Evolutionary conservation across 805 yeast species (phyloP), one percentile per base, ranked within the genome.

Genomic region (Scheffersomyces coipomensis): DNA sequence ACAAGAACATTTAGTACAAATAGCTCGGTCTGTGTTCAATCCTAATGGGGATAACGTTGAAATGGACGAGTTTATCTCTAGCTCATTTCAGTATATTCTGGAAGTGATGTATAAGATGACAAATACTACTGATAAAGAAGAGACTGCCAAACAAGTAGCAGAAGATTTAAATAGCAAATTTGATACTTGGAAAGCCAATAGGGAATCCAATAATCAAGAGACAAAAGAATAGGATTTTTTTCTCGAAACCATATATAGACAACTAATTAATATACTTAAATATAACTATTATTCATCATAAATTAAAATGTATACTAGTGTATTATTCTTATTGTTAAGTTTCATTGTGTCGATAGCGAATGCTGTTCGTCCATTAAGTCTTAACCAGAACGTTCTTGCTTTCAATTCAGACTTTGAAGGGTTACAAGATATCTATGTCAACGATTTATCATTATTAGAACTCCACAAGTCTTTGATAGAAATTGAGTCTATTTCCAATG

Each of bases 81-180:
- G 45, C 26, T 46, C 65, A 2, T 56, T 59, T 38, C 40, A 45
- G 18, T 65, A 66, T 42, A 47, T 68, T 19, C 50, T 42, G 40
- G 43, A 45, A 2, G 55, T 53, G 15, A 47, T 58, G 33, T 29
- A 50, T 26, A 61, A 60, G 38, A 59, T 66, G 62, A 44, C 56
- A n/a, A 52, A 49, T 2, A 42, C 67, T 3, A 48, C 48, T n/a
- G 64, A 67, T 41, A 61, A 51, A 29, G 65, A 66, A 17, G 53
- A 51, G 12, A 54, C 70, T 1, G 58, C 68, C 4, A 42, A 58
- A 22, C 68, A 63, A 29, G 59, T 68, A 17, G 66, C 70, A 2
- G 49, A 60, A 4, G 73, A 67, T 43, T 51, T 66, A 42, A 53
- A 49, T 26, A 25, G 26, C 3, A 58, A 49, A 32, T 51, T 62